These are phyloP conservation scores for Silene coronaria DNA, from an alignment of 179 eudicot genomes.

Conservation along the genomic window DNA sequence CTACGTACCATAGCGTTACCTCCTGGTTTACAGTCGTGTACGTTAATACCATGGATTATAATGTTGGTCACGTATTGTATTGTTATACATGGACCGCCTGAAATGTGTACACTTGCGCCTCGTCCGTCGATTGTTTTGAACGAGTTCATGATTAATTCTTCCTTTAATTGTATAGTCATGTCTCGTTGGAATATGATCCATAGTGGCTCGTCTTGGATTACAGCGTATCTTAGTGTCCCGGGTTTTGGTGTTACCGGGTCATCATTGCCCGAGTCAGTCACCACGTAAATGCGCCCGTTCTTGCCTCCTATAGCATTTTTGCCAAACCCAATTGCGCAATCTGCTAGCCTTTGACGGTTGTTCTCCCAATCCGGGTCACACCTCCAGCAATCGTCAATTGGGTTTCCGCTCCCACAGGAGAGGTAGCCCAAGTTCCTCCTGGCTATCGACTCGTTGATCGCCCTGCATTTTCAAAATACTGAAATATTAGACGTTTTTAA, in stretches of 20 bases:
- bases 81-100: conserved; percentile 65
- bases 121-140: conserved; percentile 67
- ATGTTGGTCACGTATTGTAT: conserved; percentile 55
- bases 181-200: conserved; percentile 62
- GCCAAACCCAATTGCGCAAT: conserved; percentile 72
- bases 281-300: conserved; percentile 59
- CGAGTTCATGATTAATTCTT: conserved; percentile 60
- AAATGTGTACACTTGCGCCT: conserved; percentile 64
- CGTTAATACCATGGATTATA: conserved; percentile 52
- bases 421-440: conserved; percentile 55
- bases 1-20: conserved; percentile 62
- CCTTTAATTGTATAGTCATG: conserved; percentile 53
- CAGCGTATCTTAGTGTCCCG: conserved; percentile 56
- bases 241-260: conserved; percentile 57
- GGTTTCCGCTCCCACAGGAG: conserved; percentile 67
- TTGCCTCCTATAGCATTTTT: conserved; percentile 61
- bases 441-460: conserved; percentile 45
- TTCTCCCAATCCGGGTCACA: conserved; percentile 62
- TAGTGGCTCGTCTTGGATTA: conserved; percentile 58
- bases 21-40: conserved; percentile 59
- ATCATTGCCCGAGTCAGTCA: conserved; percentile 51
- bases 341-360: conserved; percentile 63
- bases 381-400: conserved; percentile 82
- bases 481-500: neutral
- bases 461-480: conserved; percentile 27